Base-by-base conservation (phyloP, 169 alveolate genomes). In the Amoebophrya sp. region DNA sequence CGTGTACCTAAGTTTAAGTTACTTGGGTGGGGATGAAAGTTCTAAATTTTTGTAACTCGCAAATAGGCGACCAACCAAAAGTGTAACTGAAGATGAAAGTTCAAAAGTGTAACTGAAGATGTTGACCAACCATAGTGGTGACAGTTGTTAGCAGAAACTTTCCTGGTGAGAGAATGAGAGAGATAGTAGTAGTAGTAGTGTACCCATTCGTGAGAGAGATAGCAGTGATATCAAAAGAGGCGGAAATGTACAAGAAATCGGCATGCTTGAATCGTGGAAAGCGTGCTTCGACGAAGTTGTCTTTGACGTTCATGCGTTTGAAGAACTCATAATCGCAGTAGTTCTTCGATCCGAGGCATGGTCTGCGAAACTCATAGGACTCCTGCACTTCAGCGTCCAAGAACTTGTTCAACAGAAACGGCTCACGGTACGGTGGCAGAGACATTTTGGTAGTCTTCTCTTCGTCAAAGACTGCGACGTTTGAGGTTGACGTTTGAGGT, bases 311-410 rank as follows among this genome's bases (percentile, higher is more conserved):
- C 83, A 65, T 6, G 18, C 83, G 83, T 10, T 36, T 29, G 83
- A 65, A 65, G 83, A 65, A 65, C 26, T 65, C 83, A 36, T 65
- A 65, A 36, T 65, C 83, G 83, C 83, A 65, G 83, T 26, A 65
- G 83, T 65, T 65, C 83, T 65, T 65, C 33, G 83, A 65, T 29
- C n/a, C 39, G 36, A 65, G 83, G 33, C 83, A 65, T 10, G 83
- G 83, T 65, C 83, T 6, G 18, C 83, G 2, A 26, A 65, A 65
- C 83, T 65, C 83, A 36, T 65, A 65, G 83, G 3, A 29, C 36
- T 65, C 33, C 36, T 26, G 12, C 33, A 1, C 26, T 36, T 12
- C 83, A 6, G 83, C 83, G 83, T 65, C 83, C 83, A 65, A 65
- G n/a, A 65, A 65, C 26, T 65, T 65, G 83, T 65, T 65, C 83